A percentile compares a stretch with the other conserved stretches of the same genome.
Evolutionary conservation across 2,329 filamentous ascomycete species (phyloP).

Genomic region (Colletotrichum acutatum): DNA sequence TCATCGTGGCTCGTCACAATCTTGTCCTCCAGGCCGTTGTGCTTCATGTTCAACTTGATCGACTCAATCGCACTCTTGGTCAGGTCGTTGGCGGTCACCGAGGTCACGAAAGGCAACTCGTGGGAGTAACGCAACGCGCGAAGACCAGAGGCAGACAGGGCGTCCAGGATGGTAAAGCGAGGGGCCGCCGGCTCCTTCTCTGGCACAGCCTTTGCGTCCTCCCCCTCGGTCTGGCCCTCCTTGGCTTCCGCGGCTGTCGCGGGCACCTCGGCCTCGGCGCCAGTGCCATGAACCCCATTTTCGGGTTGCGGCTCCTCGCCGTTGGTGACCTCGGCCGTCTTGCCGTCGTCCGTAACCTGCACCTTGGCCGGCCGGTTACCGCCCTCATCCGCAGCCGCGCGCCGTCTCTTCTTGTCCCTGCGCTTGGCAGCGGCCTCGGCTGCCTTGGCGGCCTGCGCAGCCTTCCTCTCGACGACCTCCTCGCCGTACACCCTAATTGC

Average conservation of each 20-base stretch:
- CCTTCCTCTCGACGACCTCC: conserved; percentile 62
- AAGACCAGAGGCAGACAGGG: conserved; percentile 91
- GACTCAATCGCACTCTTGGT: conserved; percentile 80
- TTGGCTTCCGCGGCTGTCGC: conserved; percentile 26
- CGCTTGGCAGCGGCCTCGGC: conserved; percentile 46
- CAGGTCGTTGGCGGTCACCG: conserved; percentile 90
- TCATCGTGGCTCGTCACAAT: conserved; percentile 83
- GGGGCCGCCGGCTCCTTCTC: conserved; percentile 7
- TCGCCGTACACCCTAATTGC: conserved; percentile 91
- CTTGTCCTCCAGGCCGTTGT: conserved; percentile 80
- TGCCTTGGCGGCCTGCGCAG: conserved; percentile 50
- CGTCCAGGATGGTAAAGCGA: conserved; percentile 88
- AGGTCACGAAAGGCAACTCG: conserved; percentile 86
- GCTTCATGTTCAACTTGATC: conserved; percentile 85
- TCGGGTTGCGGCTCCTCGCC: not conserved
- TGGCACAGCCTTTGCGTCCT: not conserved
- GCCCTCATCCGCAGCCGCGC: conserved; percentile 61
- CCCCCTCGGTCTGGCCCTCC: conserved; percentile 23
- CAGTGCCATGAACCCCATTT: conserved; percentile 24
- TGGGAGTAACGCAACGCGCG: conserved; percentile 91
- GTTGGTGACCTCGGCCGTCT: conserved; percentile 33
- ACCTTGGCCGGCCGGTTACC: conserved; percentile 45
- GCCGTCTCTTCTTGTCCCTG: conserved; percentile 51
- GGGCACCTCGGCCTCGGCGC: conserved; percentile 29
- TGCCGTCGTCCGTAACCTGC: conserved; percentile 39